Percentiles rank a stretch among this genome's conserved stretches.
These are phyloP conservation scores for Cornus kousa DNA, from an alignment of 148 eudicot species.

Conservation along the genomic window DNA sequence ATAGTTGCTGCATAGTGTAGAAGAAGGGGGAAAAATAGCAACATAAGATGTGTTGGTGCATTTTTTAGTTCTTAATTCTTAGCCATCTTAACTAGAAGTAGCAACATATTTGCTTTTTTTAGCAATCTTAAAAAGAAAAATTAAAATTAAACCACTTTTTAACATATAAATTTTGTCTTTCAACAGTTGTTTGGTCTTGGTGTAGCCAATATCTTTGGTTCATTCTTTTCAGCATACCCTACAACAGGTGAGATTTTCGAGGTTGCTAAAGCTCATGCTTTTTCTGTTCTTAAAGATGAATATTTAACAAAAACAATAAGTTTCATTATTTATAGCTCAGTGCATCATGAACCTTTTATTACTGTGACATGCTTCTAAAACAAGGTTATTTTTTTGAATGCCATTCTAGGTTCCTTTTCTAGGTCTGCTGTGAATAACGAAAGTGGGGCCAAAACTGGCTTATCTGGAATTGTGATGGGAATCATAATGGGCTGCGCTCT, in stretches of 20 bases:
- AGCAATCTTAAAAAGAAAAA: background rate
- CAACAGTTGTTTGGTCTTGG: slow-evolving; percentile 97
- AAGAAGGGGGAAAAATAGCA: background rate
- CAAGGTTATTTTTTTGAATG: background rate
- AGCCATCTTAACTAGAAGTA: no score
- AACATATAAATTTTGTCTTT: slow-evolving; percentile 8
- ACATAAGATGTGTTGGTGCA: no score
- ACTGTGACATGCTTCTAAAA: slow-evolving; percentile 13
- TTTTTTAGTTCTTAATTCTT: no score
- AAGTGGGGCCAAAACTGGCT: slow-evolving; percentile 98
- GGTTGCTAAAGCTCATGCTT: background rate
- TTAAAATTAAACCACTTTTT: background rate
- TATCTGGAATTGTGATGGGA: slow-evolving; percentile 84
- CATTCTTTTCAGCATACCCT: slow-evolving; percentile 89
- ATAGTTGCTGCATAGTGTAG: no score
- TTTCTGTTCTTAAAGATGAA: background rate
- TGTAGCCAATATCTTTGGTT: slow-evolving; percentile 85
- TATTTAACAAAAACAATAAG: background rate
- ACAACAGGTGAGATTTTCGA: slow-evolving; percentile 66
- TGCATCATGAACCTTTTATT: slow-evolving; percentile 7
- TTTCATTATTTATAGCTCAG: background rate
- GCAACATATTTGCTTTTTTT: no score
- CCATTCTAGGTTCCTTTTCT: slow-evolving; percentile 79
- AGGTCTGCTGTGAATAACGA: slow-evolving; percentile 99
- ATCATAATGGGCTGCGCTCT: slow-evolving; percentile 82